phyloP scores from a whole-genome alignment of 441 rosid genomes.

The Populus hybrid region DNA sequence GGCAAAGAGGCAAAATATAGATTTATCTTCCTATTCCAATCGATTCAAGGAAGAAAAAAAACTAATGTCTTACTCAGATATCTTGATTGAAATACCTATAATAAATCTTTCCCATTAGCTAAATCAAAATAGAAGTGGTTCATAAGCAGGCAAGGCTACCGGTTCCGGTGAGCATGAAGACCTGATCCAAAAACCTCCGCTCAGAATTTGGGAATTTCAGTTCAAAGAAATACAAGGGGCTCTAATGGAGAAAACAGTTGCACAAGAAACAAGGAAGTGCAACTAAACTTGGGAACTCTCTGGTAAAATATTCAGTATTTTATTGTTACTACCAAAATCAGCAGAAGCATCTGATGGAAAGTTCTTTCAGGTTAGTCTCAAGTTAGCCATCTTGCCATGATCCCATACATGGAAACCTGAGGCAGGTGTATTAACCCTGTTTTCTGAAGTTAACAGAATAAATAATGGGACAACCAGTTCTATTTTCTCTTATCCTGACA shows the following conservation, averaged over 20 bases:
- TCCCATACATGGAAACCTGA: neutral
- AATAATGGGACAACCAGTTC: neutral
- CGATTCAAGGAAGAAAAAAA: no score
- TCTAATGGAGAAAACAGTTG: neutral
- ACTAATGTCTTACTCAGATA: no score
- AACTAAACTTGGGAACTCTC: neutral
- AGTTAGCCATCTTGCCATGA: neutral
- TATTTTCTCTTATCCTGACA: no score
- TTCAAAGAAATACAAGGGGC: neutral
- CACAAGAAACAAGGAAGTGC: neutral
- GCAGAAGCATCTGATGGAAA: neutral
- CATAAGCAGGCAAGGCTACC: neutral
- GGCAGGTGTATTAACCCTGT: neutral
- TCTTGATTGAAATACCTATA: no score
- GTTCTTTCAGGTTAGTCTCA: neutral
- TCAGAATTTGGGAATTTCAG: neutral
- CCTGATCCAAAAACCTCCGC: neutral
- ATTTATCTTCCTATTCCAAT: no score
- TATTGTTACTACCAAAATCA: neutral
- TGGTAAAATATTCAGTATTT: neutral
- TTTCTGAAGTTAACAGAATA: neutral
- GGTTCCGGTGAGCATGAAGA: neutral
- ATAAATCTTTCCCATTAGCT: neutral
- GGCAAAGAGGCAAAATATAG: no score
- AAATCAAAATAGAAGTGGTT: neutral